These are phyloP conservation scores for Colletotrichum siamense DNA, from an alignment of 2,329 filamentous ascomycete genomes.

Conservation along the genomic window DNA sequence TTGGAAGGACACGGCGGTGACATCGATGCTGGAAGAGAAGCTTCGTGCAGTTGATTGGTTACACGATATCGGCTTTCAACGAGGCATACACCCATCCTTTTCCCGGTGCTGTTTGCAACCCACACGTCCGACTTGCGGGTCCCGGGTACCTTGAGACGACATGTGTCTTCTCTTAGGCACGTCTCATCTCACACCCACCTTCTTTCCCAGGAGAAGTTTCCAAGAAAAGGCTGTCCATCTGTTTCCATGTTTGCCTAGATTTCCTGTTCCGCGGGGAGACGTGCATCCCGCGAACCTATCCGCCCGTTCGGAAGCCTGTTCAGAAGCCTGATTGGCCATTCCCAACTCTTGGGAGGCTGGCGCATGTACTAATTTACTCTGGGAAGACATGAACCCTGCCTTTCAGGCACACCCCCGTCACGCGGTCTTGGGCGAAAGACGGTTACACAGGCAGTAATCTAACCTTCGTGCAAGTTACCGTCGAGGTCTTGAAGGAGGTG, in stretches of 20 bases:
- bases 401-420: neutral
- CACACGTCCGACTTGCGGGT: neutral
- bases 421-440: neutral
- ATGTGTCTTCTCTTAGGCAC: neutral
- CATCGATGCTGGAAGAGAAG: neutral
- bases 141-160: neutral
- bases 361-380: neutral
- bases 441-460: neutral
- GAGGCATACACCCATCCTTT: neutral
- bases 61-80: neutral
- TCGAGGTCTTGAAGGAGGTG: neutral
- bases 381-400: neutral
- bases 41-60: neutral
- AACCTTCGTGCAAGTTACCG: neutral
- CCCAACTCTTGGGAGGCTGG: slow-evolving; percentile 9
- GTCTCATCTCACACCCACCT: neutral
- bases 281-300: neutral
- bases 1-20: neutral
- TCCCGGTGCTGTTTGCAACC: neutral
- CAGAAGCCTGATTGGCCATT: slow-evolving; percentile 1
- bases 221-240: neutral
- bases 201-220: neutral
- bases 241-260: slow-evolving; percentile 9
- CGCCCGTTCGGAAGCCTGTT: neutral
- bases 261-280: neutral